Conservation (phyloP, 176 grass and related monocot species). For the Carex scoparia region DNA sequence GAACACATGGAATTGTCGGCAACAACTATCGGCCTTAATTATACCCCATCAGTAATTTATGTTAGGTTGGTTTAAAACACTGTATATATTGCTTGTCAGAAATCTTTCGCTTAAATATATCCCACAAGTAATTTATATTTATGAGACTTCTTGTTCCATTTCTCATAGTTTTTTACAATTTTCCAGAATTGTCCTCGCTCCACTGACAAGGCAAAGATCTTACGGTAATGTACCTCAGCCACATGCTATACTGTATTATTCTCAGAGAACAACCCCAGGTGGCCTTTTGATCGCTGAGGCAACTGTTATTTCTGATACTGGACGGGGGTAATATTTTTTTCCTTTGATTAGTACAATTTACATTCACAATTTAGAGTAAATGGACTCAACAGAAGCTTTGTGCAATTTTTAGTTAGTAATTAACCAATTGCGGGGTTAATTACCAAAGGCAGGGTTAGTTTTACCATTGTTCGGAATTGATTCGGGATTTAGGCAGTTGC, state of each 20-base stretch:
- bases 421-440: no score
- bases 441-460: no score
- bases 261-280: conserved; percentile 43
- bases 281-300: conserved; percentile 55
- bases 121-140: no score
- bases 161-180: background rate
- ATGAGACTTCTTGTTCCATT: background rate
- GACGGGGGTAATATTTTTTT: no score
- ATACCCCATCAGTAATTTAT: background rate
- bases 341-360: no score
- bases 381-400: no score
- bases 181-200: conserved; percentile 51
- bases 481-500: no score
- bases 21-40: background rate
- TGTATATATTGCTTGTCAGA: background rate
- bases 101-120: background rate
- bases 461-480: no score
- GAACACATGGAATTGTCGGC: background rate
- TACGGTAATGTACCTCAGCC: conserved; percentile 43
- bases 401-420: no score
- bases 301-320: no score
- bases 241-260: conserved; percentile 46
- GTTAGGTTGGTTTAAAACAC: background rate
- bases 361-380: no score
- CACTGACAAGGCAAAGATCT: conserved; percentile 48